Evolutionary conservation across 1,284 basidiomycete species (phyloP).

Genomic region (Rhodotorula sp.): DNA sequence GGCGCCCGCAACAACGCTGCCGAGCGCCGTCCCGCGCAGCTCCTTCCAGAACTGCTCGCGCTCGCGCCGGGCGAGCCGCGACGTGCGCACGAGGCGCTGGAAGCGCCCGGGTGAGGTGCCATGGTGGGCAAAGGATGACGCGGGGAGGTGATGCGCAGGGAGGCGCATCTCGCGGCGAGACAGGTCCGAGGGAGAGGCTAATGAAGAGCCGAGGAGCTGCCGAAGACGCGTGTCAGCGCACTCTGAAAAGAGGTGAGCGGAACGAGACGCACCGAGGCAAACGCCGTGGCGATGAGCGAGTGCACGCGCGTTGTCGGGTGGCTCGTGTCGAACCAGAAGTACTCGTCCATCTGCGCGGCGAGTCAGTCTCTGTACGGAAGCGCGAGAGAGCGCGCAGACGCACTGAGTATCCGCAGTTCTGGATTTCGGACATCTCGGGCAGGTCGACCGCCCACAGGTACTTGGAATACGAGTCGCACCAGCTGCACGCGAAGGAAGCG

Average conservation of each 20-base stretch:
- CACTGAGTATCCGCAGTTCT: background rate
- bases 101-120: background rate
- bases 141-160: background rate
- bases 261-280: background rate
- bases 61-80: background rate
- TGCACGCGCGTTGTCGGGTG: conserved; percentile 13
- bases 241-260: too few species aligned
- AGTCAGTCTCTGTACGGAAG: background rate
- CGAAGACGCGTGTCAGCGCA: background rate
- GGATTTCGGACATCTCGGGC: background rate
- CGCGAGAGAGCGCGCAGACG: background rate
- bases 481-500: background rate
- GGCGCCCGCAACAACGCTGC: background rate
- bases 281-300: background rate
- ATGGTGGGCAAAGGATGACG: background rate
- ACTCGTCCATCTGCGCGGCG: background rate
- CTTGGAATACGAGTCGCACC: background rate
- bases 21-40: background rate
- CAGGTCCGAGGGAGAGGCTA: background rate
- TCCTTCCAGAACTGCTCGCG: background rate
- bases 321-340: conserved; percentile 10
- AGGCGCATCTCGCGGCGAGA: background rate
- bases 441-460: background rate
- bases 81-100: background rate
- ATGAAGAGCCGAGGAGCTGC: background rate